Percentiles rank a stretch among this genome's conserved stretches.
Conservation (phyloP, 768 basidiomycete species). For the Royoungia palumana region DNA sequence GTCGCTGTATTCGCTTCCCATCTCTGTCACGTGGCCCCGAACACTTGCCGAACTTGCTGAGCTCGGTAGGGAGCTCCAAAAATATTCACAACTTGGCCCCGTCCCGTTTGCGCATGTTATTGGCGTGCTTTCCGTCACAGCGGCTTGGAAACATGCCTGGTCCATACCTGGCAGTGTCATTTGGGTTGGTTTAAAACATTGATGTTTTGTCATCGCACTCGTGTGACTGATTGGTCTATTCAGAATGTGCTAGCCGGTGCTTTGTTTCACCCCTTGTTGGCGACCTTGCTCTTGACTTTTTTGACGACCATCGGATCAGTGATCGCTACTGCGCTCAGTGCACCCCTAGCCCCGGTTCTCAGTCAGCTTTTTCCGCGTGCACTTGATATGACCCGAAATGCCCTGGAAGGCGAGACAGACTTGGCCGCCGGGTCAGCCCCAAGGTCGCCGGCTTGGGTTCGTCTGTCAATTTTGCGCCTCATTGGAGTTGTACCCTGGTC, state of each 20-base stretch:
- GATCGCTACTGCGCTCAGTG: conserved; percentile 74
- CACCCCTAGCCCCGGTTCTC: conserved; percentile 82
- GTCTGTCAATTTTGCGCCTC: conserved; percentile 82
- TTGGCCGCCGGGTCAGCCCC: conserved; percentile 34
- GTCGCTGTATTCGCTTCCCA: conserved; percentile 55
- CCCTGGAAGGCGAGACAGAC: conserved; percentile 67
- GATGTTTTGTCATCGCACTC: background rate
- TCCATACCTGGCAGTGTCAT: conserved; percentile 92
- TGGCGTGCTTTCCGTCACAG: conserved; percentile 76
- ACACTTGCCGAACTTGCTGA: conserved; percentile 73
- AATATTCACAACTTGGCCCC: conserved; percentile 70
- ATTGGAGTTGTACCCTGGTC: conserved; percentile 96
- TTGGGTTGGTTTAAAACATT: conserved; percentile 53
- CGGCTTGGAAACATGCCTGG: conserved; percentile 97
- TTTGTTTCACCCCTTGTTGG: conserved; percentile 76
- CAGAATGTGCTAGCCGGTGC: conserved; percentile 91
- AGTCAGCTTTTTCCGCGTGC: conserved; percentile 80
- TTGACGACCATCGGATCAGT: conserved; percentile 88
- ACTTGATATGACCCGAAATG: conserved; percentile 78
- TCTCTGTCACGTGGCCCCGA: conserved; percentile 72
- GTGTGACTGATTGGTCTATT: conserved; percentile 15
- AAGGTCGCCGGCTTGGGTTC: conserved; percentile 65
- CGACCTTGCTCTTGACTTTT: conserved; percentile 75
- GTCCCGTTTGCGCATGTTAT: conserved; percentile 72
- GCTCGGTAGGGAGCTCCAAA: conserved; percentile 71